Percentiles rank a stretch among this genome's conserved stretches.
These are phyloP conservation scores for Colletotrichum sublineola DNA, from an alignment of 2,329 filamentous ascomycete genomes.

Conservation along the genomic window DNA sequence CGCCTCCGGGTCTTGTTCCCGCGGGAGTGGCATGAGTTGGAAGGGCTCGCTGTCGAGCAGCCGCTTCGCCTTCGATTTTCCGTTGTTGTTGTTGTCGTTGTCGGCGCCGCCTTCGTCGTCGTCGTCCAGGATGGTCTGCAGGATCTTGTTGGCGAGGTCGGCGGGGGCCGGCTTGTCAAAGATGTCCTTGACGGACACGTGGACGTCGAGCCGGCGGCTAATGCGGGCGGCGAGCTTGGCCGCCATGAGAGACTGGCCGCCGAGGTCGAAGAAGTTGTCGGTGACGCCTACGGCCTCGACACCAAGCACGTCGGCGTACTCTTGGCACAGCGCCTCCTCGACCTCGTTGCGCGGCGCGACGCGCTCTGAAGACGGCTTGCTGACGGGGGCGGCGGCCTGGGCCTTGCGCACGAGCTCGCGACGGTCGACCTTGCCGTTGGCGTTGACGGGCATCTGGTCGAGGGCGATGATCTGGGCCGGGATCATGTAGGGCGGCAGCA, in stretches of 20 bases:
- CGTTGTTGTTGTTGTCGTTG: too few relatives aligned
- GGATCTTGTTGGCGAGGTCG: constrained; percentile 29
- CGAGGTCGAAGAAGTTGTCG: constrained; percentile 43
- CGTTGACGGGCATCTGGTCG: constrained; percentile 46
- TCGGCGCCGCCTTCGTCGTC: not conserved
- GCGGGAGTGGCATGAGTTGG: constrained; percentile 21
- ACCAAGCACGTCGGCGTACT: constrained; percentile 30
- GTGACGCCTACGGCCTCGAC: constrained; percentile 27
- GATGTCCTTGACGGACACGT: constrained; percentile 38
- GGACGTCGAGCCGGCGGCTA: constrained; percentile 15
- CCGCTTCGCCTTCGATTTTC: not conserved
- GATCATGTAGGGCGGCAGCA: constrained; percentile 48
- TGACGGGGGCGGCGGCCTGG: constrained; percentile 9
- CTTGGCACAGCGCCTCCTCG: constrained; percentile 38
- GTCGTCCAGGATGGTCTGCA: not conserved
- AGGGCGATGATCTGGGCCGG: constrained; percentile 46
- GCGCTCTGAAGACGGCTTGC: constrained; percentile 1
- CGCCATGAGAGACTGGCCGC: constrained; percentile 41
- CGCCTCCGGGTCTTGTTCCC: constrained; percentile 19
- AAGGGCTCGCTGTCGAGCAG: constrained; percentile 24
- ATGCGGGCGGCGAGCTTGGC: constrained; percentile 29
- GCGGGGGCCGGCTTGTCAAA: constrained; percentile 32
- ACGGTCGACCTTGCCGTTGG: constrained; percentile 47
- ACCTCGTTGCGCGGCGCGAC: constrained; percentile 22
- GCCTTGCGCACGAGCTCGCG: constrained; percentile 38